Evolutionary conservation across 257 asterid genomes (phyloP).

Genomic region (Thymus mandschuricus): DNA sequence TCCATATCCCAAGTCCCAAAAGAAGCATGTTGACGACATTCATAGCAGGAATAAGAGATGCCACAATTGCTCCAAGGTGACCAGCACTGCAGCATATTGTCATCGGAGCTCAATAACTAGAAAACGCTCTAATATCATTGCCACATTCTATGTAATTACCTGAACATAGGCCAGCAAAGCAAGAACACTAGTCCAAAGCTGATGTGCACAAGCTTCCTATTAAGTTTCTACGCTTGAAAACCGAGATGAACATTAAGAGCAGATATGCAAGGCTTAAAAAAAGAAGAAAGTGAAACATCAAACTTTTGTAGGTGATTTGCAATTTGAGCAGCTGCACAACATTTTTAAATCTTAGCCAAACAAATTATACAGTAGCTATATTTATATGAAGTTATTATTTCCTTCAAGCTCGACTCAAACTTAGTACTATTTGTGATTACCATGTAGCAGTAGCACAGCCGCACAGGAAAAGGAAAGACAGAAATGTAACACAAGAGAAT

Average conservation of each 20-base stretch:
- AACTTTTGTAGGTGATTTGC: no score
- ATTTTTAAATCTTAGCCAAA: not conserved
- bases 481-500: not conserved
- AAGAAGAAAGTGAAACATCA: not conserved
- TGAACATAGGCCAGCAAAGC: slow-evolving; percentile 99
- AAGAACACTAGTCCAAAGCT: slow-evolving; percentile 83
- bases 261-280: not conserved
- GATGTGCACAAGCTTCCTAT: slow-evolving; percentile 79
- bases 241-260: slow-evolving; percentile 7
- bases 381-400: not conserved
- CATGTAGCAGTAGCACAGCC: not conserved
- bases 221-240: slow-evolving; percentile 40
- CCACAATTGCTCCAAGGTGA: slow-evolving; percentile 69
- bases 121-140: slow-evolving; percentile 9
- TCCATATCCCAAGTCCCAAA: slow-evolving; percentile 78
- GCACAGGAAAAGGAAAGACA: not conserved
- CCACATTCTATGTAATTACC: slow-evolving; percentile 46
- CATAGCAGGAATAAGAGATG: slow-evolving; percentile 72
- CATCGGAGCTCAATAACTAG: slow-evolving; percentile 33
- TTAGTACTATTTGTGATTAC: not conserved
- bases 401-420: not conserved
- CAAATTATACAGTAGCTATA: not conserved
- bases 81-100: slow-evolving; percentile 60
- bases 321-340: not conserved
- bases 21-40: slow-evolving; percentile 74